These are phyloP conservation scores for Candida dajiaensis DNA, from an alignment of 805 yeast species.

Conservation along the genomic window DNA sequence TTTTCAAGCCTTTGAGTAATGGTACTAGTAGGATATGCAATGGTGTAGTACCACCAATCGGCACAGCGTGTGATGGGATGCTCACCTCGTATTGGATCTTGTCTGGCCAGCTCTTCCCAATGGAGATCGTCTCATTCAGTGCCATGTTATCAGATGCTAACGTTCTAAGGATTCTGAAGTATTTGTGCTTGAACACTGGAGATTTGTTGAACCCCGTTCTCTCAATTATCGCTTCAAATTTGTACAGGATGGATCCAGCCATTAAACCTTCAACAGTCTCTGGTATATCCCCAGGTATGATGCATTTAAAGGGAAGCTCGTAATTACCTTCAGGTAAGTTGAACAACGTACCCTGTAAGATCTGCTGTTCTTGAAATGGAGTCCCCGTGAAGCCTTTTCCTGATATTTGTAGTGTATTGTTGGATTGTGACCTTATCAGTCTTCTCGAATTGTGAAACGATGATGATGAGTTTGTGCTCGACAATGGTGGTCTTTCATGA, in stretches of 20 bases:
- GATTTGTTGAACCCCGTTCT: conserved; percentile 48
- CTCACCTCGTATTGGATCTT: conserved; percentile 84
- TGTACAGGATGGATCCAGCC: conserved; percentile 68
- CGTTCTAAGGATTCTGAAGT: conserved; percentile 75
- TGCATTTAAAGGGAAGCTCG: conserved; percentile 76
- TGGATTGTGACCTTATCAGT: conserved; percentile 18
- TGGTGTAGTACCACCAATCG: conserved; percentile 74
- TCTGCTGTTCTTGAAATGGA: conserved; percentile 24
- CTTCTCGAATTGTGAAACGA: conserved; percentile 1
- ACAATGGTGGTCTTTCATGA: neutral
- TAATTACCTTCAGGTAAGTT: conserved; percentile 66
- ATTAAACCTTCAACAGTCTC: conserved; percentile 88
- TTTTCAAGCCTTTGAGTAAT: conserved; percentile 63
- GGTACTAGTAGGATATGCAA: conserved; percentile 71
- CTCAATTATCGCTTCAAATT: conserved; percentile 71
- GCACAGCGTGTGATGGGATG: conserved; percentile 80
- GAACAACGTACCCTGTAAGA: conserved; percentile 26
- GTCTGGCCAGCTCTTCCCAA: conserved; percentile 86
- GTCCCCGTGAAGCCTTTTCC: conserved; percentile 27
- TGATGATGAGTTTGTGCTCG: neutral
- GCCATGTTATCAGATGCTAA: conserved; percentile 68
- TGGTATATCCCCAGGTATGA: conserved; percentile 72
- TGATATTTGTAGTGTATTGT: conserved; percentile 23
- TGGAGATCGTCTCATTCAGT: conserved; percentile 78
- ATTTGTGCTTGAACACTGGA: conserved; percentile 43